A percentile compares a stretch with the other conserved stretches of the same genome.
These are phyloP conservation scores for Citrus mangshanensis DNA, from an alignment of 345 rosid genomes.

Conservation along the genomic window DNA sequence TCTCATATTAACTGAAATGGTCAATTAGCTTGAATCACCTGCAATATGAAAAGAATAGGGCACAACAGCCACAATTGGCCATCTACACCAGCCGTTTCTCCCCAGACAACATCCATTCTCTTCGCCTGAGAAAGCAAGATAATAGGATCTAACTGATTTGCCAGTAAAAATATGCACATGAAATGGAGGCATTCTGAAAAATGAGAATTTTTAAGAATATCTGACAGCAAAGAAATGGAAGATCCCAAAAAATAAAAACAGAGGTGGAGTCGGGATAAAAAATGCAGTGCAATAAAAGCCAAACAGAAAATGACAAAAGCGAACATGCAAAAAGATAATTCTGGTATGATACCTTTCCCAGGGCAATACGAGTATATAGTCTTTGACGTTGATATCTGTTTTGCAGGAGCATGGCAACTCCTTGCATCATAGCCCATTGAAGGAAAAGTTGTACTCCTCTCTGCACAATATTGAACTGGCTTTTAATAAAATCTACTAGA, in stretches of 20 bases:
- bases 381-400: slow-evolving; percentile 99
- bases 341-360: slow-evolving; percentile 72
- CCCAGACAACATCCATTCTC: slow-evolving; percentile 99
- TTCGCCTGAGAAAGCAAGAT: slow-evolving; percentile 59
- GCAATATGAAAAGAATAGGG: slow-evolving; percentile 87
- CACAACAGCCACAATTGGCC: slow-evolving; percentile 95
- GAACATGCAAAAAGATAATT: slow-evolving; percentile 4
- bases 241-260: background rate
- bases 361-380: slow-evolving; percentile 94
- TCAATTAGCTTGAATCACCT: slow-evolving; percentile 45
- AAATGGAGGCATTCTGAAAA: background rate
- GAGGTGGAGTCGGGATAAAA: background rate
- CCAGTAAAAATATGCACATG: background rate
- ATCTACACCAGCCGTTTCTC: slow-evolving; percentile 97
- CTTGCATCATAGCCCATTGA: slow-evolving; percentile 99
- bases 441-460: slow-evolving; percentile 97
- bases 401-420: slow-evolving; percentile 97
- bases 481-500: slow-evolving; percentile 7
- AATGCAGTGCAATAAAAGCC: background rate
- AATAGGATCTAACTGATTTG: background rate
- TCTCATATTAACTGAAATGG: background rate
- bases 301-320: slow-evolving; percentile 4
- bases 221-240: background rate
- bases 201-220: background rate
- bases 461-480: slow-evolving; percentile 40